Evolutionary conservation across 768 basidiomycete species (phyloP), one percentile per base, ranked within the genome.

Genomic region (Neoboletus subvelutipes): DNA sequence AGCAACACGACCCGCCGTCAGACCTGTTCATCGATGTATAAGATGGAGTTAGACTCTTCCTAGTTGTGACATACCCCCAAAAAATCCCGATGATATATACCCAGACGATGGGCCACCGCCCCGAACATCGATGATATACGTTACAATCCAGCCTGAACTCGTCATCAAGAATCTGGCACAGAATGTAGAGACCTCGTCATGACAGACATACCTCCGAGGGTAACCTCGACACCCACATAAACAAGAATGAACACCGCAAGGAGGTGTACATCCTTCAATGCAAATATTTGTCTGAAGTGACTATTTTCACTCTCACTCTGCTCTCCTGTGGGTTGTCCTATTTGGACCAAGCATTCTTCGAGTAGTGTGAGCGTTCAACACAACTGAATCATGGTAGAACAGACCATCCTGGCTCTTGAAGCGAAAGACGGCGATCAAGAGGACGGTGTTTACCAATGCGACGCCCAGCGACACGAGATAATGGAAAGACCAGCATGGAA

Each of bases 401-500:
- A 18, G 47, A 86, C 91, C 85, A 64, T 92, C 85, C 65, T 91
- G 88, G 0, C 71, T 78, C 66, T 83, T 85, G 49, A 88, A 71
- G n/a, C 83, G 78, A 72, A 94, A 93, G 4, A 89, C 81, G 3
- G 63, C 54, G 2, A 79, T 60, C 5, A 94, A 70, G 4, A 84
- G 50, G 13, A 79, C 39, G 1, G 79, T 75, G 60, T 89, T 92
- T 41, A 75, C 59, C 17, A 83, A 53, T 0, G 88, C 83, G n/a
- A 94, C 60, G 1, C 83, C 86, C 0, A 93, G 71, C 0, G 90
- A 90, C 1, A 75, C 75, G 10, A 93, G 77, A 64, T 85, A 94
- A 67, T 93, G 88, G 68, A 88, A 87, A 1, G 85, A 88, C 92
- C 92, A 94, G 34, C 74, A 78, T 0, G 60, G 69, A 24, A 82